Base-by-base conservation (phyloP, 371 early-diverging fungal genomes). In the Mortierella sp. region DNA sequence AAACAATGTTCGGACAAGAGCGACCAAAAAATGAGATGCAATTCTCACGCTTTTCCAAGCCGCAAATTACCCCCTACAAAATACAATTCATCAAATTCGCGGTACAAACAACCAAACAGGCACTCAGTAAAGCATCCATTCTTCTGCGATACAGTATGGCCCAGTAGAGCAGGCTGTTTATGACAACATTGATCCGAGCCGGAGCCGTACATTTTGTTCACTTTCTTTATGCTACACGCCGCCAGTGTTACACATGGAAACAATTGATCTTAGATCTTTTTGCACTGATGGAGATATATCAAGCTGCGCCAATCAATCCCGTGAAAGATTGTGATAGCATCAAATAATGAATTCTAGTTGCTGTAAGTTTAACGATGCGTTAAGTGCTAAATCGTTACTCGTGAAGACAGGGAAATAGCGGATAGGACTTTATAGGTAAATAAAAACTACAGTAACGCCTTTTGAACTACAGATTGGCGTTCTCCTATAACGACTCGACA, bases 401-500 rank as follows among this genome's bases (percentile, higher is more conserved):
- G n/a, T n/a, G n/a, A n/a, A n/a, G n/a, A n/a, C n/a, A 37, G 37
- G 37, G 37, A 37, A 37, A 37, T 7, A 37, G 37, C 4, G 37
- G 37, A 37, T 4, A 10, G 10, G 37, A 15, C n/a, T 43, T 43
- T 2, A 43, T 7, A 43, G 15, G 15, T 13, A 43, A 43, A 13
- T 12, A 43, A 4, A 43, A 13, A 43, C 26, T 53, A 23, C 23
- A 53, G 26, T 23, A 23, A 53, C 23, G 35, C 54, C 51, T 45
- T 28, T 43, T 43, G 43, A 60, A 59, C 45, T 47, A 60, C 60
- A 60, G 47, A 40, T 22, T 58, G 29, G 53, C 8, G 23, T 29
- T 53, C 53, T 10, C 53, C 23, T 8, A 53, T n/a, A 12, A 60
- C 8, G 42, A 23, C 42, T 37, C 42, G 3, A 34, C 23, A 60